Percentiles rank a stretch among this genome's conserved stretches.
Conservation (phyloP, 2,329 filamentous ascomycete species). For the Trichoderma semiorbis region DNA sequence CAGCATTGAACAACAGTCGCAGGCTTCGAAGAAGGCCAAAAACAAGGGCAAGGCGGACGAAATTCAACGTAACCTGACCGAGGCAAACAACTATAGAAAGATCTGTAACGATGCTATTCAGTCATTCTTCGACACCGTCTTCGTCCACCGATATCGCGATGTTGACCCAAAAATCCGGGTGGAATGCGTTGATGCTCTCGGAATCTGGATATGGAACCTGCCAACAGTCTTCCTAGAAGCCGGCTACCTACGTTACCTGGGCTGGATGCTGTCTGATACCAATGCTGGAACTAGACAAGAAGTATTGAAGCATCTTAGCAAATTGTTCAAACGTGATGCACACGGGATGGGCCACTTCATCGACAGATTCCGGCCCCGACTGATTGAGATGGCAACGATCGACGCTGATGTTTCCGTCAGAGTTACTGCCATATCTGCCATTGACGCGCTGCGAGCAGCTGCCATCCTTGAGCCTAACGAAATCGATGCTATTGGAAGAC, state of each 20-base stretch:
- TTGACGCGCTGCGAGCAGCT: constrained; percentile 76
- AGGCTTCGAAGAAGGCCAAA: constrained; percentile 67
- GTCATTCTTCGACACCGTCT: constrained; percentile 88
- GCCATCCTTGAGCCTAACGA: constrained; percentile 89
- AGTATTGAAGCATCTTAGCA: constrained; percentile 76
- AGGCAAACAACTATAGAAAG: constrained; percentile 67
- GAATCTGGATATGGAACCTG: constrained; percentile 81
- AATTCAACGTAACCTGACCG: constrained; percentile 67
- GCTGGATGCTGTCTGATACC: constrained; percentile 90
- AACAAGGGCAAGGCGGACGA: constrained; percentile 77
- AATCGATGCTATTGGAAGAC: constrained; percentile 79
- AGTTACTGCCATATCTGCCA: constrained; percentile 73
- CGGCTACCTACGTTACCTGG: constrained; percentile 85
- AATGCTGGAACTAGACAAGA: constrained; percentile 73
- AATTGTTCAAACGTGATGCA: constrained; percentile 75
- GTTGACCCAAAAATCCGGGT: constrained; percentile 84
- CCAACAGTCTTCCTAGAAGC: constrained; percentile 89
- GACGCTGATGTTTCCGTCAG: constrained; percentile 81
- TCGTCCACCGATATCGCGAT: constrained; percentile 93
- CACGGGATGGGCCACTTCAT: constrained; percentile 89
- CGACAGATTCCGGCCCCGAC: constrained; percentile 78
- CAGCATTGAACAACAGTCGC: constrained; percentile 73
- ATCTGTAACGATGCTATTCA: constrained; percentile 68
- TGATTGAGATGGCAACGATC: constrained; percentile 88
- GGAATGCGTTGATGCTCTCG: constrained; percentile 83